A percentile compares a stretch with the other conserved stretches of the same genome.
These are phyloP conservation scores for Penicillium oxalicum DNA, from an alignment of 2,329 filamentous ascomycete genomes.

Conservation along the genomic window DNA sequence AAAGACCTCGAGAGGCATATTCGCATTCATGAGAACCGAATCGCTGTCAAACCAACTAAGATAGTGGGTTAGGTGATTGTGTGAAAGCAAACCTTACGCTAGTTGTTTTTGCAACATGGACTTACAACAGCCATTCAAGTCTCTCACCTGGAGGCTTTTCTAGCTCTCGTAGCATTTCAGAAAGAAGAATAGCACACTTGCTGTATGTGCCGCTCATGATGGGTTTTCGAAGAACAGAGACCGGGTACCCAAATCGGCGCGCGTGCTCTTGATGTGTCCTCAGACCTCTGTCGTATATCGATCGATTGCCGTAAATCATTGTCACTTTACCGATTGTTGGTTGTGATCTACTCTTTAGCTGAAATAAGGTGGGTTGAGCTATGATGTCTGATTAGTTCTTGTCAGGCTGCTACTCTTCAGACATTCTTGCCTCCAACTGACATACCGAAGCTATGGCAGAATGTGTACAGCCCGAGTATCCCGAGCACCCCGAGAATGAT, in stretches of 20 bases:
- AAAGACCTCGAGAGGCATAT: conserved; percentile 30
- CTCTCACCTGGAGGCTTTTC: conserved; percentile 26
- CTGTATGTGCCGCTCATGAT: conserved; percentile 33
- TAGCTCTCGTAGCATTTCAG: conserved; percentile 29
- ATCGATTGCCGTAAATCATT: conserved; percentile 30
- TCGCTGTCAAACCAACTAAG: conserved; percentile 32
- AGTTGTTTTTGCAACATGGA: neutral
- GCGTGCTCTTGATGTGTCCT: conserved; percentile 32
- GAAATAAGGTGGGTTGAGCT: too few relatives aligned
- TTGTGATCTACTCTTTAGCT: neutral
- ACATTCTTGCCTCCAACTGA: too few relatives aligned
- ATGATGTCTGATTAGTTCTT: too few relatives aligned
- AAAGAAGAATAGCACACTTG: conserved; percentile 28
- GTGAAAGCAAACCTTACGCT: too few relatives aligned
- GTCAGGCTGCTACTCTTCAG: too few relatives aligned
- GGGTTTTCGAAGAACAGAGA: conserved; percentile 28
- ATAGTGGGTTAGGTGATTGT: neutral
- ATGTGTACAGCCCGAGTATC: too few relatives aligned
- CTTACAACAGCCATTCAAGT: conserved; percentile 34
- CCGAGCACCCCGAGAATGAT: too few relatives aligned
- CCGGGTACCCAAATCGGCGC: conserved; percentile 31
- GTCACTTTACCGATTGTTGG: conserved; percentile 28
- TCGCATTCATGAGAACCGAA: conserved; percentile 29
- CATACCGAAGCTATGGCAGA: too few relatives aligned
- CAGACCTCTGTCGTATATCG: conserved; percentile 33